These are phyloP conservation scores for Penicillium samsonianum DNA, from an alignment of 495 filamentous ascomycete genomes.

Conservation along the genomic window DNA sequence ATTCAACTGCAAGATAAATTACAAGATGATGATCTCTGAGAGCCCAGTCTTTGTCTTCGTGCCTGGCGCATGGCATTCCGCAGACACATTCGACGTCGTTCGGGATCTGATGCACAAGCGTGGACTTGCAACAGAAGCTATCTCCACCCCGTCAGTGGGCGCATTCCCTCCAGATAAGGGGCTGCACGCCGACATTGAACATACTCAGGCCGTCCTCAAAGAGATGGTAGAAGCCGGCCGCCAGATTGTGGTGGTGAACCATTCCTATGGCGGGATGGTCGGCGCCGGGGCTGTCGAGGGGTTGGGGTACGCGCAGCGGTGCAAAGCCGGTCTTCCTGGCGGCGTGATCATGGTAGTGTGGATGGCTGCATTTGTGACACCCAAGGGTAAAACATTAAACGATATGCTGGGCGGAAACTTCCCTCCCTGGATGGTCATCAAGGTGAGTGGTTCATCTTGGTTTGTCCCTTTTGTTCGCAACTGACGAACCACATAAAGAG, in stretches of 20 bases:
- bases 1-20: background rate
- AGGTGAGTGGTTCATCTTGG: conserved; percentile 9
- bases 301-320: conserved; percentile 35
- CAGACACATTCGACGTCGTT: conserved; percentile 19
- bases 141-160: conserved; percentile 17
- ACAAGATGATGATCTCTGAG: background rate
- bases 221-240: conserved; percentile 5
- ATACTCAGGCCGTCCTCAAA: conserved; percentile 7
- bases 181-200: conserved; percentile 18
- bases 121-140: conserved; percentile 13
- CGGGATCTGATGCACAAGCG: conserved; percentile 8
- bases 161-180: conserved; percentile 12
- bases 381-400: conserved; percentile 25
- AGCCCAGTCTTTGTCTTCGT: conserved; percentile 21
- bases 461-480: background rate
- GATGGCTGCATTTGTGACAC: conserved; percentile 37
- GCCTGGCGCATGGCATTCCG: conserved; percentile 24
- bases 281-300: conserved; percentile 44
- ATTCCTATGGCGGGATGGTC: conserved; percentile 44
- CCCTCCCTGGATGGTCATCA: conserved; percentile 24
- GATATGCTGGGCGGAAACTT: conserved; percentile 24
- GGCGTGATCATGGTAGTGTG: conserved; percentile 46
- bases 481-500: conserved; percentile 3
- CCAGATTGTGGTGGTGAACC: conserved; percentile 40
- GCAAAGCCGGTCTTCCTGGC: conserved; percentile 30